Evolutionary conservation across 2,329 filamentous ascomycete genomes (phyloP).

Genomic region (Fusarium sulawesiense): DNA sequence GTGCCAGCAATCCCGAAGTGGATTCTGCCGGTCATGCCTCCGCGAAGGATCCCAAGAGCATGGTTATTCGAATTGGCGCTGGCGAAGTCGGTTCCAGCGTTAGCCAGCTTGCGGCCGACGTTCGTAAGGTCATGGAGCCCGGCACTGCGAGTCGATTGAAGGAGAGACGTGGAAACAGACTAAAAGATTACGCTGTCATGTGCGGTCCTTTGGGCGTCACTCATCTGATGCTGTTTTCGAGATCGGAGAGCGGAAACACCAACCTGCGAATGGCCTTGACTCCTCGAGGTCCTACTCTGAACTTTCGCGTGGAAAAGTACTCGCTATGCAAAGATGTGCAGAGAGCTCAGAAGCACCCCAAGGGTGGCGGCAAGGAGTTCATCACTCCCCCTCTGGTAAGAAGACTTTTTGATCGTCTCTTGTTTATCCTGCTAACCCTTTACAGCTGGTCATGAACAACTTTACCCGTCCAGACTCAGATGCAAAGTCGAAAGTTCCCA

Average conservation of each 20-base stretch:
- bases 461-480: conserved; percentile 76
- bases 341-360: conserved; percentile 83
- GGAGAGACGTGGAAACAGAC: conserved; percentile 86
- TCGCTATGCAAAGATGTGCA: conserved; percentile 92
- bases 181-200: conserved; percentile 96
- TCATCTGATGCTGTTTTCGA: conserved; percentile 92
- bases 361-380: conserved; percentile 86
- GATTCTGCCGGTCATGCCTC: conserved; percentile 70
- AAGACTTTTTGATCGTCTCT: not conserved
- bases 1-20: conserved; percentile 70
- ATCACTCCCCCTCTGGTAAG: conserved; percentile 82
- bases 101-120: conserved; percentile 90
- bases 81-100: conserved; percentile 92
- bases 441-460: conserved; percentile 95
- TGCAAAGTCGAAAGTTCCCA: conserved; percentile 78
- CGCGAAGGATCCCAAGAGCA: conserved; percentile 85
- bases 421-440: conserved; percentile 42
- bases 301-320: conserved; percentile 95
- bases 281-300: conserved; percentile 89
- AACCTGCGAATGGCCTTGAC: conserved; percentile 90
- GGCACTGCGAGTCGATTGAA: conserved; percentile 90
- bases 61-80: conserved; percentile 97
- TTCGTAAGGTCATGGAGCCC: conserved; percentile 94
- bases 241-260: conserved; percentile 89
- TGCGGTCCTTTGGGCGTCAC: conserved; percentile 92